Conservation (phyloP, 768 basidiomycete species). For the Coprinopsis strossmayeri region DNA sequence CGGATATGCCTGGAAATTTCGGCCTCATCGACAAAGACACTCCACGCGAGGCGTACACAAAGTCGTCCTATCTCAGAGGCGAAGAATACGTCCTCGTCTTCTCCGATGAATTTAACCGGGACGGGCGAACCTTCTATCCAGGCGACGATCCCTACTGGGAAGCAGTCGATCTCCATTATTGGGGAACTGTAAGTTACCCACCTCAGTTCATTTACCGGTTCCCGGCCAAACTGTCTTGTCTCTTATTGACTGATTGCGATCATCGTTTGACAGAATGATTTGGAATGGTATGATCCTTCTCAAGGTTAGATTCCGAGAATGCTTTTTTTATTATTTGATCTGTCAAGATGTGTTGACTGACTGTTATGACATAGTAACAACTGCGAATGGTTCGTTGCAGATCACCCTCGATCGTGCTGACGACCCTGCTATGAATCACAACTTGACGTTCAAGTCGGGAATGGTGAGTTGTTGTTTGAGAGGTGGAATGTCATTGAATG, state of each 20-base stretch:
- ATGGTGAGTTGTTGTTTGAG: slow-evolving; percentile 36
- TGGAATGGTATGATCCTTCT: slow-evolving; percentile 77
- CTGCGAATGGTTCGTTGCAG: slow-evolving; percentile 60
- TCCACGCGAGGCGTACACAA: slow-evolving; percentile 47
- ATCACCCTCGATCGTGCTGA: slow-evolving; percentile 56
- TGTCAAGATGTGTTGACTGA: not conserved
- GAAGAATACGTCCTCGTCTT: slow-evolving; percentile 58
- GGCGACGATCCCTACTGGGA: slow-evolving; percentile 65
- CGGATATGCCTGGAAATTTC: slow-evolving; percentile 49
- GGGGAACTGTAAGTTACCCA: slow-evolving; percentile 51
- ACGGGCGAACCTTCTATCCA: slow-evolving; percentile 64
- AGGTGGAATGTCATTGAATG: not conserved
- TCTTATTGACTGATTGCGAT: slow-evolving; percentile 6
- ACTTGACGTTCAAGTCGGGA: slow-evolving; percentile 56
- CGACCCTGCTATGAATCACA: slow-evolving; percentile 41
- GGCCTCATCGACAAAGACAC: slow-evolving; percentile 76
- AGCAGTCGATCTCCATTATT: slow-evolving; percentile 61
- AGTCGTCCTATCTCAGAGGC: slow-evolving; percentile 50
- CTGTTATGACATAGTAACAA: slow-evolving; percentile 39
- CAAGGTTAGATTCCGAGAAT: slow-evolving; percentile 23
- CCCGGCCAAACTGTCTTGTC: not conserved
- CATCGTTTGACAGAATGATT: slow-evolving; percentile 33
- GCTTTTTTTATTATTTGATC: too few relatives aligned
- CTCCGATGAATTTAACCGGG: slow-evolving; percentile 77
- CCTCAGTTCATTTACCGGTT: not conserved